A percentile compares a stretch with the other conserved stretches of the same genome.
These are phyloP conservation scores for Fraxinus xanthoxyloides DNA, from an alignment of 305 asterid genomes.

Conservation along the genomic window DNA sequence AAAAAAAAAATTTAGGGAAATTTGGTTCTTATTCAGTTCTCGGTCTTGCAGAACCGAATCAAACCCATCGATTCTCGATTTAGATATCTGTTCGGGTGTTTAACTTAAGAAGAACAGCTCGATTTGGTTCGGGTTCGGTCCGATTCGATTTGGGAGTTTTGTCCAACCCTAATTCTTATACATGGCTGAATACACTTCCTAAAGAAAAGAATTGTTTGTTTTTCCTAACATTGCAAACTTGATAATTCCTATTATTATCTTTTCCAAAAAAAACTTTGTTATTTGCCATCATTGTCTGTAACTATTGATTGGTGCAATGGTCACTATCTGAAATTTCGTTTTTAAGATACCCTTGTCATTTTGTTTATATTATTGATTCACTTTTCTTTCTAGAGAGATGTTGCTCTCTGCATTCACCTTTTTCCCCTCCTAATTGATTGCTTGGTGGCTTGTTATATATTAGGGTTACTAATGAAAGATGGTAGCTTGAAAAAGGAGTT, in stretches of 20 bases:
- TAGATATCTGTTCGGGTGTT: too few relatives aligned
- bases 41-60: too few relatives aligned
- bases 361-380: not conserved
- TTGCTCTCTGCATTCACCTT: not conserved
- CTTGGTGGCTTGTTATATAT: slow-evolving; percentile 19
- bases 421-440: slow-evolving; percentile 8
- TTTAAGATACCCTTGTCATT: not conserved
- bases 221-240: not conserved
- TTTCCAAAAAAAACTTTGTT: not conserved
- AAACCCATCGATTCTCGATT: too few relatives aligned
- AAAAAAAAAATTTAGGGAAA: too few relatives aligned
- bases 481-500: slow-evolving; percentile 24
- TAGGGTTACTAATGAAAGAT: slow-evolving; percentile 44
- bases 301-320: not conserved
- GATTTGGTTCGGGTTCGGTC: too few relatives aligned
- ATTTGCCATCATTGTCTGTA: not conserved
- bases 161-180: not conserved
- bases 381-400: not conserved
- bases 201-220: not conserved
- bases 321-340: not conserved
- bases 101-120: too few relatives aligned
- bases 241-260: not conserved
- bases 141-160: too few relatives aligned
- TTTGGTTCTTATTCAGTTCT: too few relatives aligned
- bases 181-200: not conserved